Evolutionary conservation across 495 filamentous ascomycete genomes (phyloP), one percentile per base, ranked within the genome.

Genomic region (Penicillium lividum): DNA sequence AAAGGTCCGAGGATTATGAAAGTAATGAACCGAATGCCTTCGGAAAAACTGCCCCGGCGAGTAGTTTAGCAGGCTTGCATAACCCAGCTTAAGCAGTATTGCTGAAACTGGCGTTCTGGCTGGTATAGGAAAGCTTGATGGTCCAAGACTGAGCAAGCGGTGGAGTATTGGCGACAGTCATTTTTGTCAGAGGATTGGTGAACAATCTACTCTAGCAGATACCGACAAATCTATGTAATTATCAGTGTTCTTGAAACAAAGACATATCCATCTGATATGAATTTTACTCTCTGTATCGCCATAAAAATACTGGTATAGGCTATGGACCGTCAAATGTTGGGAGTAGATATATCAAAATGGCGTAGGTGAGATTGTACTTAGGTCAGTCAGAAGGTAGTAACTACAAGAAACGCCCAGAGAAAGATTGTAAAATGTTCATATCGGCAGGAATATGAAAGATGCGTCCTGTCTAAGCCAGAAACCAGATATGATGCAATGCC

Each of bases 401-500:
- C 33, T 36, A 11, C 33, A 8, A 36, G 22, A 36, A 13, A 36
- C 13, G 33, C 33, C 1, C 13, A 36, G 18, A 28, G 25, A 47
- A 10, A 46, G 0, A 8, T 5, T 27, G 11, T 10, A 52, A 33
- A 54, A 56, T 50, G 52, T 56, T 44, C 48, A 55, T 38, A 47
- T 25, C n/a, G 48, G 46, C 44, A 57, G 56, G 51, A 33, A 34
- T 44, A 55, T 42, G 1, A 28, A 28, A 9, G 4, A 52, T 40
- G 53, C 50, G 47, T 48, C 46, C 29, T 62, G 43, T 62, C 59
- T 59, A 66, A 60, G 44, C 57, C 51, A 51, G 18, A 54, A 66
- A 31, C 4, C 28, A 50, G 40, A 66, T 59, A 47, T 56, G 58
- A 68, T 63, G 63, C 58, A 58, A 61, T 58, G 56, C 55, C 53